Evolutionary conservation across 129 eudicot species (phyloP).

Genomic region (Chrysanthemum lavandulifolium): DNA sequence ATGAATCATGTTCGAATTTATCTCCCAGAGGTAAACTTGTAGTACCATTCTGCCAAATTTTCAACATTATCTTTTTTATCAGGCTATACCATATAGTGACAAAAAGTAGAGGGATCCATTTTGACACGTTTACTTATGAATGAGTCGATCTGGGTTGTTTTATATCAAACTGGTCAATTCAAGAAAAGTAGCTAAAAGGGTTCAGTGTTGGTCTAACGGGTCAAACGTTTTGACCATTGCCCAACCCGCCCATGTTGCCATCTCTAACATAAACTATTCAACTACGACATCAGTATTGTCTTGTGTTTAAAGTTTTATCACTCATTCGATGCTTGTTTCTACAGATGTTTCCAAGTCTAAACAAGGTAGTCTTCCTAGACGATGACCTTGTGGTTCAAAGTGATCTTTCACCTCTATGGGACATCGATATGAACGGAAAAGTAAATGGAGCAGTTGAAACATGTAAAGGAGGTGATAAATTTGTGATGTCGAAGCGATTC

Average conservation of each 20-base stretch:
- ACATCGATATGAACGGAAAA: constrained; percentile 90
- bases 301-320: neutral
- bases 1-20: constrained; percentile 92
- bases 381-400: constrained; percentile 92
- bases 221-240: too few relatives aligned
- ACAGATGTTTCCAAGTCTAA: constrained; percentile 88
- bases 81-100: neutral
- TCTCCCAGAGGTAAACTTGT: constrained; percentile 75
- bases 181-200: too few relatives aligned
- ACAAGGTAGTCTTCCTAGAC: constrained; percentile 76
- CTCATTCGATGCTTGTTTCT: constrained; percentile 3
- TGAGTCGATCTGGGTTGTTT: too few relatives aligned
- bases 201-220: too few relatives aligned
- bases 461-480: constrained; percentile 75
- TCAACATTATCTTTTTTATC: neutral
- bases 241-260: too few relatives aligned
- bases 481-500: constrained; percentile 80
- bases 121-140: too few relatives aligned
- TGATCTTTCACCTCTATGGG: constrained; percentile 92
- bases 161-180: too few relatives aligned
- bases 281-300: neutral
- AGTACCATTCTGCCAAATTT: constrained; percentile 2
- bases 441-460: constrained; percentile 95
- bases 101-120: neutral
- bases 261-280: too few relatives aligned